Percentiles rank a stretch among this genome's conserved stretches.
Evolutionary conservation across 2,329 filamentous ascomycete species (phyloP).

Genomic region (Cryoendolithus antarcticus): DNA sequence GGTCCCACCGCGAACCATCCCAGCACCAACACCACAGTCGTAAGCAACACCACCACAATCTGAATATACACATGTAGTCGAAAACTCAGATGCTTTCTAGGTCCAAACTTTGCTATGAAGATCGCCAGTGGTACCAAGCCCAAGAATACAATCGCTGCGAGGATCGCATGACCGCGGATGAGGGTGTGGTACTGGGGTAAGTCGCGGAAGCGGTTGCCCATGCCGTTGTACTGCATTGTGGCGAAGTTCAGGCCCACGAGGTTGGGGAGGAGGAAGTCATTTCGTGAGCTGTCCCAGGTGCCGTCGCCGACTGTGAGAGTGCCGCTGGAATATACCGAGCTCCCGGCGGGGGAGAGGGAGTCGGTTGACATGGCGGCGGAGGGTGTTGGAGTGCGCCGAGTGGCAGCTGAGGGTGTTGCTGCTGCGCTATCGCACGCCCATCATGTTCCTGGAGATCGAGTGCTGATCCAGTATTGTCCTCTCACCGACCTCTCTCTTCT

Average conservation of each 20-base stretch:
- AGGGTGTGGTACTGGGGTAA: slow-evolving; percentile 58
- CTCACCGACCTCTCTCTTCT: too few relatives aligned
- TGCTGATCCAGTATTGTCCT: too few relatives aligned
- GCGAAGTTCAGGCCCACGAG: slow-evolving; percentile 64
- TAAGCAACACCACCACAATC: slow-evolving; percentile 53
- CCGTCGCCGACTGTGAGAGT: slow-evolving; percentile 68
- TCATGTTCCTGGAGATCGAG: too few relatives aligned
- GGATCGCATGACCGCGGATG: slow-evolving; percentile 57
- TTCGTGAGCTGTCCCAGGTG: slow-evolving; percentile 68
- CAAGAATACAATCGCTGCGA: slow-evolving; percentile 63
- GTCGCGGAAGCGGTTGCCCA: slow-evolving; percentile 67
- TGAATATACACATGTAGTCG: slow-evolving; percentile 64
- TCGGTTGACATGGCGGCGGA: slow-evolving; percentile 15
- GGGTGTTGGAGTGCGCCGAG: too few relatives aligned
- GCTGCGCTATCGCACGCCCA: too few relatives aligned
- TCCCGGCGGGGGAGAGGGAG: slow-evolving; percentile 54
- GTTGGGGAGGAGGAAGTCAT: slow-evolving; percentile 68
- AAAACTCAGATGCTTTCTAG: slow-evolving; percentile 46
- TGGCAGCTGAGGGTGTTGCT: too few relatives aligned
- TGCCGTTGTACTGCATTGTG: slow-evolving; percentile 78
- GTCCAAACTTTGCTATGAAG: slow-evolving; percentile 60
- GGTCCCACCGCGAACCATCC: slow-evolving; percentile 71
- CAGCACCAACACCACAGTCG: slow-evolving; percentile 60
- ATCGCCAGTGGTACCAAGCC: slow-evolving; percentile 62
- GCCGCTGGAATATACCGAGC: slow-evolving; percentile 59